phyloP scores from a whole-genome alignment of 352 stramenopile genomes.

The Blastocystis sp. region DNA sequence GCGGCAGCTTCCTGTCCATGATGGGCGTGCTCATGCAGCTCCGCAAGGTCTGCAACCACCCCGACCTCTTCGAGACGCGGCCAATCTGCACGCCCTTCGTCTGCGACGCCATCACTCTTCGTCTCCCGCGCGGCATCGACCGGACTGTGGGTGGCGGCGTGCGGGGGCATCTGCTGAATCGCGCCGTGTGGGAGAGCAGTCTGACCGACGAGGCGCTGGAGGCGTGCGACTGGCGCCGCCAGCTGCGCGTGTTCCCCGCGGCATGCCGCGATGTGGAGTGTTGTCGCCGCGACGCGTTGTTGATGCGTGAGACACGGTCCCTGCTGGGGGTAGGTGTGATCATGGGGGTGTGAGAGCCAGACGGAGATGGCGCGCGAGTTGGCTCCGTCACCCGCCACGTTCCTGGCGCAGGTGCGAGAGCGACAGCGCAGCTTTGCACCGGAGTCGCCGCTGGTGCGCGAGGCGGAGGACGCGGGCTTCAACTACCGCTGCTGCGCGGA shows the following conservation, averaged over 20 bases:
- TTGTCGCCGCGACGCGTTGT: neutral
- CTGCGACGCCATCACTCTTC: neutral
- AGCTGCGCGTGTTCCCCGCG: slow-evolving; percentile 9
- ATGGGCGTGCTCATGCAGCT: slow-evolving; percentile 11
- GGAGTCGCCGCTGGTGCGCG: neutral
- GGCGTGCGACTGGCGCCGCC: neutral
- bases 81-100: slow-evolving; percentile 91
- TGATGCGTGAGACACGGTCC: neutral
- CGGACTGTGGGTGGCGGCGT: neutral
- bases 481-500: neutral
- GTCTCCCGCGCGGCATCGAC: neutral
- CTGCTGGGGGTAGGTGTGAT: neutral
- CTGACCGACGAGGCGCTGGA: slow-evolving; percentile 45
- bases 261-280: neutral
- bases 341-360: neutral
- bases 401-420: neutral
- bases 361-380: neutral
- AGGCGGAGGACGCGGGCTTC: neutral
- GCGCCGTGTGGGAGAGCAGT: neutral
- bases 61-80: slow-evolving; percentile 95
- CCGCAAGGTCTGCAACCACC: slow-evolving; percentile 90
- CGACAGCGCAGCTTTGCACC: neutral
- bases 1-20: slow-evolving; percentile 3
- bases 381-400: neutral
- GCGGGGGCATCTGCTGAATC: neutral